Percentiles rank a stretch among this genome's conserved stretches.
phyloP scores from a whole-genome alignment of 2,329 filamentous ascomycete species.

The Aspergillus melleus region DNA sequence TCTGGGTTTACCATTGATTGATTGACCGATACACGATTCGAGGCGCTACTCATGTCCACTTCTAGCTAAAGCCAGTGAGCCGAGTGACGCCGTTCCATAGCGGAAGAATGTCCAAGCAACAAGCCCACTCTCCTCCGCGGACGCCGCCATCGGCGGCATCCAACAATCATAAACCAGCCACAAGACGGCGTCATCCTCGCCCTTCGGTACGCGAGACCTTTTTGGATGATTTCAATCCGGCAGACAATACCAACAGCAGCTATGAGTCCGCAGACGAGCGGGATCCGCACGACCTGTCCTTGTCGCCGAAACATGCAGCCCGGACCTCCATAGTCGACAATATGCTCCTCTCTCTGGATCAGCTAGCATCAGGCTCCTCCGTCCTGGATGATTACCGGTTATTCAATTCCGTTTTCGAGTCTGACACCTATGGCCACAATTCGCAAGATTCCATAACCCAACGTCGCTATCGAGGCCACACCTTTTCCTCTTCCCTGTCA shows the following conservation, averaged over 20 bases:
- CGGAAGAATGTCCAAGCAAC: slow-evolving; percentile 30
- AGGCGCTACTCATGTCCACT: not conserved
- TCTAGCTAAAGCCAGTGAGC: not conserved
- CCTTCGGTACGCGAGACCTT: slow-evolving; percentile 44
- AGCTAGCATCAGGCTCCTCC: slow-evolving; percentile 59
- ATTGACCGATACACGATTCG: slow-evolving; percentile 2
- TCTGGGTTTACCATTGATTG: slow-evolving; percentile 8
- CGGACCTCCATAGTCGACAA: slow-evolving; percentile 93
- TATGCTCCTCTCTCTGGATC: slow-evolving; percentile 90
- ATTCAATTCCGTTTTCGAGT: slow-evolving; percentile 43
- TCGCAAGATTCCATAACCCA: slow-evolving; percentile 32
- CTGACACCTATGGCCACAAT: slow-evolving; percentile 34
- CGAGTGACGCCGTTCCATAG: slow-evolving; percentile 13
- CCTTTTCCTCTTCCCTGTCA: slow-evolving; percentile 60
- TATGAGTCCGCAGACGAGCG: slow-evolving; percentile 42
- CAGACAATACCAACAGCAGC: slow-evolving; percentile 33
- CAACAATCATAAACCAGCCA: slow-evolving; percentile 33
- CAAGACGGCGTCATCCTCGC: slow-evolving; percentile 27
- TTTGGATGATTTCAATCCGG: slow-evolving; percentile 35
- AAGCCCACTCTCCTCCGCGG: slow-evolving; percentile 37
- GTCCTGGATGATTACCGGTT: slow-evolving; percentile 38
- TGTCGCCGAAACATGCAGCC: slow-evolving; percentile 73
- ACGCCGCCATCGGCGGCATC: slow-evolving; percentile 41
- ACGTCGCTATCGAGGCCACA: slow-evolving; percentile 56
- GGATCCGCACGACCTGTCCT: slow-evolving; percentile 73